Evolutionary conservation across 2,329 filamentous ascomycete species (phyloP).

Genomic region (Alternaria postmessia): DNA sequence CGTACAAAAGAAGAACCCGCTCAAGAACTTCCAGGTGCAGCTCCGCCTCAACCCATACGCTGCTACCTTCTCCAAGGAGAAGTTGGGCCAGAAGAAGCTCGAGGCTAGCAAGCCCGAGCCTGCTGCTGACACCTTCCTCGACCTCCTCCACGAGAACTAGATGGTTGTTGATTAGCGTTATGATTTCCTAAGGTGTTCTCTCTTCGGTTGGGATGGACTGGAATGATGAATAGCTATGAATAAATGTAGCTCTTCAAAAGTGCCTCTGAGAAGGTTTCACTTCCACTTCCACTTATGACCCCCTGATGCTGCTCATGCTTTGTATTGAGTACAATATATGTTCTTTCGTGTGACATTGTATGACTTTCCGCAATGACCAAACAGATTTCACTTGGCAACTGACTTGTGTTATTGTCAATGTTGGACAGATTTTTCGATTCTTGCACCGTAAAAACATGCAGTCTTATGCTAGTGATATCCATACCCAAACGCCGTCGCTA

Average conservation of each 20-base stretch:
- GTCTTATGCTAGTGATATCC: background rate
- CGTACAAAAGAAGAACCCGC: constrained; percentile 99
- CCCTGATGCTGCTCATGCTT: background rate
- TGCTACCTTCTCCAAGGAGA: constrained; percentile 84
- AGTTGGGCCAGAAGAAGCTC: constrained; percentile 76
- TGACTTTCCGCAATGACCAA: background rate
- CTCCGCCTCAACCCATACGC: constrained; percentile 99
- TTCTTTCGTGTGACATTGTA: background rate
- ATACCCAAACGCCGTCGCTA: constrained; percentile 23
- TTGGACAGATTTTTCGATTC: background rate
- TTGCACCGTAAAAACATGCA: background rate
- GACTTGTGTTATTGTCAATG: background rate
- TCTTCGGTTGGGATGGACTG: constrained; percentile 32
- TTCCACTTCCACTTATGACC: constrained; percentile 17
- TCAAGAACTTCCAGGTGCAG: constrained; percentile 98
- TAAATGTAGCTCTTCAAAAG: constrained; percentile 42
- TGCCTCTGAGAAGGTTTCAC: constrained; percentile 34
- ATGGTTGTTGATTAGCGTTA: constrained; percentile 33
- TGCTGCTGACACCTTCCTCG: constrained; percentile 61
- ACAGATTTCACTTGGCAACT: background rate
- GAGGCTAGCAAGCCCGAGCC: constrained; percentile 68
- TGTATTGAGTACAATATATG: no score
- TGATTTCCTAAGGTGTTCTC: constrained; percentile 38
- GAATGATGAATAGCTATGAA: constrained; percentile 36
- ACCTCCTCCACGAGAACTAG: constrained; percentile 59